Conservation (phyloP, 1,139 yeast genomes). For the Debaryomyces singareniensis region DNA sequence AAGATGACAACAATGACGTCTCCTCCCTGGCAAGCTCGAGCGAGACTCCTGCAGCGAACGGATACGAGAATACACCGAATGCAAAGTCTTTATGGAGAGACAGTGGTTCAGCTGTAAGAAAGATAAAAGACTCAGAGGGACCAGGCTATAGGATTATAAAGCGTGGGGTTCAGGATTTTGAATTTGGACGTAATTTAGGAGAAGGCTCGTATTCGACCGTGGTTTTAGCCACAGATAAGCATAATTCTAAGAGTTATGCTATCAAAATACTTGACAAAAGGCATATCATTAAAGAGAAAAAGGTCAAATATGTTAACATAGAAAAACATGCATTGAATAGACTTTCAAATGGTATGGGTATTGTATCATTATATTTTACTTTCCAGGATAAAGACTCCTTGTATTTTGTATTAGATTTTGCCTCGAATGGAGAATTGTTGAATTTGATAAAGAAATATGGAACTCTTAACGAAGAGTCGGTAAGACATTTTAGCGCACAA, state of each 20-base stretch:
- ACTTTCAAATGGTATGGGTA: slow-evolving; percentile 65
- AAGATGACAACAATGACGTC: too few species aligned
- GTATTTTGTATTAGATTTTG: slow-evolving; percentile 89
- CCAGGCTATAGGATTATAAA: slow-evolving; percentile 27
- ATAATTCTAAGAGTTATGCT: slow-evolving; percentile 73
- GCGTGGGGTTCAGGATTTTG: slow-evolving; percentile 76
- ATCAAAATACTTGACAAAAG: slow-evolving; percentile 87
- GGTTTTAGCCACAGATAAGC: slow-evolving; percentile 74
- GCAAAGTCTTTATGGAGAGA: slow-evolving; percentile 20
- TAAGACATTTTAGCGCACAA: slow-evolving; percentile 65
- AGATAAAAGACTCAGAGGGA: slow-evolving; percentile 12
- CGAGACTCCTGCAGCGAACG: background rate
- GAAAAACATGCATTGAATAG: slow-evolving; percentile 90
- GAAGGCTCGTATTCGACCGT: slow-evolving; percentile 97
- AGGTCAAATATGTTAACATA: slow-evolving; percentile 92
- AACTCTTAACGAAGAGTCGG: slow-evolving; percentile 70
- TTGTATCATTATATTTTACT: slow-evolving; percentile 83
- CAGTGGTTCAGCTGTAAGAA: slow-evolving; percentile 33
- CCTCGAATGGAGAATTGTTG: slow-evolving; percentile 86
- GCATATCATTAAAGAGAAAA: slow-evolving; percentile 91
- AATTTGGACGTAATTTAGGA: slow-evolving; percentile 81
- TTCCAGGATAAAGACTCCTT: slow-evolving; percentile 87
- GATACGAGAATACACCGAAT: slow-evolving; percentile 1
- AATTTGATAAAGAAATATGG: slow-evolving; percentile 73
- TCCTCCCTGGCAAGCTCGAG: too few species aligned